Percentiles rank a stretch among this genome's conserved stretches.
Evolutionary conservation across 257 asterid species (phyloP).

Genomic region (Cynanchum wilfordii): DNA sequence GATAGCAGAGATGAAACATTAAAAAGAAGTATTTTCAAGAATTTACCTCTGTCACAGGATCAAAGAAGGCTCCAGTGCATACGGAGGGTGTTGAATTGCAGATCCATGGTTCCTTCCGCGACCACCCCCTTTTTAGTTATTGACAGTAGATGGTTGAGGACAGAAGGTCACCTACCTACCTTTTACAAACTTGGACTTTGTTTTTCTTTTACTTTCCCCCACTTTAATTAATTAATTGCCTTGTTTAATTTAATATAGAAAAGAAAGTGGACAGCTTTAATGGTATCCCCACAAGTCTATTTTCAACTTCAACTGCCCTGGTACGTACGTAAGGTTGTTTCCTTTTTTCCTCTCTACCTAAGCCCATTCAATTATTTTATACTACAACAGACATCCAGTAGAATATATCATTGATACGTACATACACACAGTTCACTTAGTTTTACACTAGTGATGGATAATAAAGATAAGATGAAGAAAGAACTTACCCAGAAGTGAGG

Average conservation of each 20-base stretch:
- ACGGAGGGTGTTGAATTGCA: too few relatives aligned
- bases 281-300: conserved; percentile 1
- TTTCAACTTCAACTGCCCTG: conserved; percentile 16
- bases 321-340: too few relatives aligned
- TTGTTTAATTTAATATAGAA: not conserved
- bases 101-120: not conserved
- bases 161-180: not conserved
- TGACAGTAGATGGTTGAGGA: conserved; percentile 16
- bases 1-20: not conserved
- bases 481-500: conserved; percentile 65
- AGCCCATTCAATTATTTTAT: not conserved
- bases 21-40: not conserved
- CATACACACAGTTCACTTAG: too few relatives aligned
- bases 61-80: too few relatives aligned
- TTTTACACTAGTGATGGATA: not conserved
- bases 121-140: not conserved
- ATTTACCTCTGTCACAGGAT: too few relatives aligned
- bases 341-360: not conserved
- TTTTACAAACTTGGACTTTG: conserved; percentile 2
- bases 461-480: not conserved
- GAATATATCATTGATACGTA: too few relatives aligned
- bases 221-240: not conserved
- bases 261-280: not conserved
- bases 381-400: too few relatives aligned
- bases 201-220: not conserved